Base-by-base conservation (phyloP, 495 filamentous ascomycete species). In the Clohesyomyces aquaticus region DNA sequence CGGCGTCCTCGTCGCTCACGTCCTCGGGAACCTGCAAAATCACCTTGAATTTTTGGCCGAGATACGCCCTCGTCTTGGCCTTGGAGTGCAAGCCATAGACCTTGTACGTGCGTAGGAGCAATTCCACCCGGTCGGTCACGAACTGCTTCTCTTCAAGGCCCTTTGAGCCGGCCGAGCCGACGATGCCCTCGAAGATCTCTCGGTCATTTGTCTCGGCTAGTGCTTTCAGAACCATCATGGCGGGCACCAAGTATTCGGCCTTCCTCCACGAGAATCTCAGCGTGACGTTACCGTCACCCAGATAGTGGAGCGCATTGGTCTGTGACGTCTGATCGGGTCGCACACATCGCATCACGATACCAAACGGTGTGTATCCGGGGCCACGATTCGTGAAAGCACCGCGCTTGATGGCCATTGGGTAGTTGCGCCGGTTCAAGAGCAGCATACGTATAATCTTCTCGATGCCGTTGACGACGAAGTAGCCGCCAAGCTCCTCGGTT, bases 191-290 rank as follows among this genome's bases (percentile, higher is more conserved):
- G 67, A 93, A 98, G 49, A 98, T 94, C 71, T 96, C 92, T 53
- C 91, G 85, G 67, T 98, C 94, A 68, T 96, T 98, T 12, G 94
- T 98, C 75, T 98, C 93, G 19, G 92, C 83, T 46, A 98, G 82
- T 1, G 94, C 94, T 78, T 97, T 98, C 63, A 98, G 76, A 14
- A 97, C 84, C 94, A 98, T 97, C 83, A 96, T 87, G 61, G 91
- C 89, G 18, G 94, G 94, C 14, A 98, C 82, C 22, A 97, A 82
- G 72, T 89, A 98, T 77, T 98, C 94, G 65, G 91, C 91, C 80
- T 98, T 98, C 65, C 93, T 82, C 94, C 94, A 98, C 1, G 93
- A 96, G 76, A 98, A 98, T 41, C 94, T 84, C 79, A 98, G 96
- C 1, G 89, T 96, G 61, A 97, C 85, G 74, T 96, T 97, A 64